Evolutionary conservation across 2,329 filamentous ascomycete species (phyloP), one percentile per base, ranked within the genome.

Genomic region (Arthrocladium fulminans): DNA sequence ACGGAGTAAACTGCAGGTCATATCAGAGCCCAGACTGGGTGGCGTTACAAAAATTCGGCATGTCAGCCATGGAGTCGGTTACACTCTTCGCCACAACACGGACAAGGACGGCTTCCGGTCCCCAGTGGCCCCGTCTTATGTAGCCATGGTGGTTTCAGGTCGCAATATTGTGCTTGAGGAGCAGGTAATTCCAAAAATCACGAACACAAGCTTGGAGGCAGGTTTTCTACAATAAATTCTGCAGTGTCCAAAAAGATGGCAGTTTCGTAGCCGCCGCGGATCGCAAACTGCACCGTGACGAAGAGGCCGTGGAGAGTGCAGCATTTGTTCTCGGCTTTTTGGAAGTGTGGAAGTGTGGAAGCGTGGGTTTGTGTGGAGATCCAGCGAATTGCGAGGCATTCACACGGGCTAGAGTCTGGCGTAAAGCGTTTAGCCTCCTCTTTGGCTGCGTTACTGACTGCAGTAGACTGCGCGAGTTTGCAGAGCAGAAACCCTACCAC

Each of bases 361-460:
- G 39, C 39, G 39, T n/a, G 24, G 9, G 19, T 24, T 23, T 20
- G 39, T 13, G 32, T 40, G 13, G 38, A 17, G 38, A 23, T 30
- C 41, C 39, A 42, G 22, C 39, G 39, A 42, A 42, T 42, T 42
- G 39, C 20, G 27, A 40, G 22, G 39, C 13, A n/a, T n/a, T 12
- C 19, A 17, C 27, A 9, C 20, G 12, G 24, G 13, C 24, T 23
- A 25, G 15, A 22, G 20, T 15, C 22, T 42, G 20, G 22, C 24
- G 39, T 25, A 25, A 13, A 13, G n/a, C 20, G 20, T 23, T 42
- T 15, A 9, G 39, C 3, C 22, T 42, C n/a, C 15, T 42, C 20
- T 23, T 23, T 42, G 22, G 22, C 39, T 42, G 39, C 39, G 23
- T 40, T 19, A 42, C 39, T 25, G 39, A 25, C 39, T 24, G 39